Percentiles rank a stretch among this genome's conserved stretches.
Conservation (phyloP, 345 rosid species). For the Lepidium didymum region DNA sequence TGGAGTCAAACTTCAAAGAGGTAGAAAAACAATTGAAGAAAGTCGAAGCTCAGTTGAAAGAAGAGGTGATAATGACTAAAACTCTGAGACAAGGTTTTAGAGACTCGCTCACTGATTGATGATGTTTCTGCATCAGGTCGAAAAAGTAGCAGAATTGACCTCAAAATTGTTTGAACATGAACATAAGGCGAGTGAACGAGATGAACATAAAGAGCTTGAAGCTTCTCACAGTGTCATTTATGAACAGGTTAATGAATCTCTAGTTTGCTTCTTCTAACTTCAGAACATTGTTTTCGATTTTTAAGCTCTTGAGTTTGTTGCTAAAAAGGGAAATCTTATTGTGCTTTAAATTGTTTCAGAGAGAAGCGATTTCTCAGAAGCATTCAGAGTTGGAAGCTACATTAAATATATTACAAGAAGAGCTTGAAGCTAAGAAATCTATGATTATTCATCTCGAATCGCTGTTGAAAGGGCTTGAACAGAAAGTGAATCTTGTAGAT, state of each 20-base stretch:
- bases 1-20: slow-evolving; percentile 47
- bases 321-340: not conserved
- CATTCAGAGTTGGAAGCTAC: slow-evolving; percentile 42
- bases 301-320: not conserved
- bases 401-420: slow-evolving; percentile 45
- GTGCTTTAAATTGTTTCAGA: slow-evolving; percentile 25
- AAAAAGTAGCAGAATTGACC: slow-evolving; percentile 36
- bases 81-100: not conserved
- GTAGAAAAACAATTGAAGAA: slow-evolving; percentile 42
- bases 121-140: slow-evolving; percentile 25
- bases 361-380: slow-evolving; percentile 38
- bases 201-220: slow-evolving; percentile 38
- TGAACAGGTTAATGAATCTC: slow-evolving; percentile 40
- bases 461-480: slow-evolving; percentile 48
- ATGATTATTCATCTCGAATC: slow-evolving; percentile 40
- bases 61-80: slow-evolving; percentile 35
- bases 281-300: not conserved
- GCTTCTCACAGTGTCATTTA: slow-evolving; percentile 30
- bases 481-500: slow-evolving; percentile 46
- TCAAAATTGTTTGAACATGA: slow-evolving; percentile 42
- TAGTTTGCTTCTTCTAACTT: not conserved
- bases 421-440: slow-evolving; percentile 49
- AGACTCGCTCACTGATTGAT: not conserved
- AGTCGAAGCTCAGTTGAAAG: slow-evolving; percentile 37
- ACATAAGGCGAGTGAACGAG: slow-evolving; percentile 30